Base-by-base conservation (phyloP, 1,139 yeast genomes). In the Candida sojae region DNA sequence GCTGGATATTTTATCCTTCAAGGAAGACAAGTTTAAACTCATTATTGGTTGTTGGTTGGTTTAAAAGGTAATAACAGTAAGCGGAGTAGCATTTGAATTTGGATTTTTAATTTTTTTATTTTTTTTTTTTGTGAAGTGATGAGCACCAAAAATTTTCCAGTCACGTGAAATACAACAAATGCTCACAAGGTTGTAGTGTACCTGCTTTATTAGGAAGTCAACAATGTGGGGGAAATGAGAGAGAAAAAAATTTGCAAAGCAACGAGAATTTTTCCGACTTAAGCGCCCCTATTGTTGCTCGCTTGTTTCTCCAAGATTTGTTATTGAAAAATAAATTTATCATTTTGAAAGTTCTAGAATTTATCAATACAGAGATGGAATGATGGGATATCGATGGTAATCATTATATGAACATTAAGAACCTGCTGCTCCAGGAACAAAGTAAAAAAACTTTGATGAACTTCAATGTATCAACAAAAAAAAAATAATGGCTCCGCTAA, bases 1-100 rank as follows among this genome's bases (percentile, higher is more conserved):
- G 52, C 63, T 69, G 39, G 84, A 67, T 46, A 84, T 80, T 66
- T 79, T 83, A 57, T 80, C 86, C 65, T 77, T 82, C 63, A 83
- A 69, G 43, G 84, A 77, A 47, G 83, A 63, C 59, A 83, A 68
- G 63, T 77, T 67, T 53, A 75, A 63, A 50, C 64, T 66, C 46
- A 34, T 34, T 28, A 11, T 29, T 11, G 38, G 11, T 29, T 11
- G 38, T 33, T 4, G 31, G 37, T 38, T 10, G 10, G 9, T 36
- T 23, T 26, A 10, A 13, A 21, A 17, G 29, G 4, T 36, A 30
- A 23, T 6, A 13, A 5, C 12, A n/a, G 8, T 10, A 36, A 17
- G 25, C 25, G 39, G 17, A 23, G 28, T 11, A n/a, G n/a, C 23
- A 17, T 25, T n/a, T 4, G 12, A n/a, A 7, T 26, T 21, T 8